Evolutionary conservation across 129 eudicot genomes (phyloP).

Genomic region (Ambrosia trifida): DNA sequence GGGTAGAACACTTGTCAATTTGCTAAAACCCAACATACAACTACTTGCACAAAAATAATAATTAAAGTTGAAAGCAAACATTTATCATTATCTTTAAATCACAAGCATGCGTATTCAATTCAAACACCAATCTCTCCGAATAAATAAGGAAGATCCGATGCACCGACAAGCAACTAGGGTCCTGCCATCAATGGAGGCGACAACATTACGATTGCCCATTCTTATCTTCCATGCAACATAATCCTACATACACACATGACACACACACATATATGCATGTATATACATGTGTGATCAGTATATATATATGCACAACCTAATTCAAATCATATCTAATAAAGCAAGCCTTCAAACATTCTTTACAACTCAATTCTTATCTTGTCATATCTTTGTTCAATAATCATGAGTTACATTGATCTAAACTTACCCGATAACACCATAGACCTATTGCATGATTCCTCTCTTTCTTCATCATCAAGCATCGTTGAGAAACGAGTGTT

Average conservation of each 20-base stretch:
- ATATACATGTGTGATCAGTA: not conserved
- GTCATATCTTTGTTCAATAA: not conserved
- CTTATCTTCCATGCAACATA: constrained; percentile 32
- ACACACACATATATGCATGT: not conserved
- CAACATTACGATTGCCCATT: constrained; percentile 61
- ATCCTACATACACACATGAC: not conserved
- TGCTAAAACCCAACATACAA: no score
- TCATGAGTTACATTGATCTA: constrained; percentile 55
- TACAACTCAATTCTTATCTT: not conserved
- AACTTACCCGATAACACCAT: constrained; percentile 37
- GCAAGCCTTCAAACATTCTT: constrained; percentile 17
- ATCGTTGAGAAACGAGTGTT: constrained; percentile 50
- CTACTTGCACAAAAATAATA: no score
- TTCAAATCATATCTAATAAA: constrained; percentile 4
- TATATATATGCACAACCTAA: not conserved
- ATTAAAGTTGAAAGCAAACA: no score
- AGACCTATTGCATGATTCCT: constrained; percentile 39
- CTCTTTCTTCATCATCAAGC: constrained; percentile 36
- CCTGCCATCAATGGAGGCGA: constrained; percentile 57
- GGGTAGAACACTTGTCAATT: no score
- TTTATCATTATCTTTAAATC: no score
- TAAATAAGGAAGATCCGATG: constrained; percentile 5
- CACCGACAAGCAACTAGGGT: constrained; percentile 60
- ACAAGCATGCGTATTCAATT: not conserved
- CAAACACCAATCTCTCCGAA: not conserved